These are phyloP conservation scores for Colletotrichum sp. DNA, from an alignment of 2,329 filamentous ascomycete genomes.

Conservation along the genomic window DNA sequence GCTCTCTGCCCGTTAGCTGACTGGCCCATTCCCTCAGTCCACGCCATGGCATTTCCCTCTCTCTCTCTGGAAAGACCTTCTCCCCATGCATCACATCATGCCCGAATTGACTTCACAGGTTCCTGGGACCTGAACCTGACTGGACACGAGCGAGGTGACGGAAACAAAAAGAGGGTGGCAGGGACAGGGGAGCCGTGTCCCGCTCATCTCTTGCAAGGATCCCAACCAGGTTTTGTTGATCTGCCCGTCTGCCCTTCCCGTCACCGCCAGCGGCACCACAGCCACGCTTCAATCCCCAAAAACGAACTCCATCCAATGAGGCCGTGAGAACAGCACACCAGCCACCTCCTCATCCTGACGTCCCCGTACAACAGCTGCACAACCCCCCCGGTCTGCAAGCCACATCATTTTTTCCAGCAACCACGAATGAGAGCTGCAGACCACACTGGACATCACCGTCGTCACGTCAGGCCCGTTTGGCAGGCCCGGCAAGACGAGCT, in stretches of 20 bases:
- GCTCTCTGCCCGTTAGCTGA: slow-evolving; percentile 7
- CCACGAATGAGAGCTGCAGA: not conserved
- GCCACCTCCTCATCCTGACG: not conserved
- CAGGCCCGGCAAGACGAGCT: not conserved
- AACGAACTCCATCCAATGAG: not conserved
- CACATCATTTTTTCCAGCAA: not conserved
- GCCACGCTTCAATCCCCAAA: not conserved
- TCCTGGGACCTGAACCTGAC: not conserved
- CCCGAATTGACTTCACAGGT: not conserved
- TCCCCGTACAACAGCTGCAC: not conserved
- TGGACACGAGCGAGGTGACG: not conserved
- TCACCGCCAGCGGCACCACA: slow-evolving; percentile 2
- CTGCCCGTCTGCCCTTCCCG: not conserved
- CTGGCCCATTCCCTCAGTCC: not conserved
- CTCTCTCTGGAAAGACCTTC: not conserved
- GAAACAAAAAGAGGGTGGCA: slow-evolving; percentile 4
- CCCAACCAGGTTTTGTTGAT: not conserved
- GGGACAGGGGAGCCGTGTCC: not conserved
- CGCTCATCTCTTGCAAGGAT: not conserved
- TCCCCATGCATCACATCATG: not conserved
- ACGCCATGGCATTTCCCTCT: not conserved
- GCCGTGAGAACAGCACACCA: not conserved
- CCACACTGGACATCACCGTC: not conserved
- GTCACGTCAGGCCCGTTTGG: not conserved
- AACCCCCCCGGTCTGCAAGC: not conserved